Percentiles rank a stretch among this genome's conserved stretches.
These are phyloP conservation scores for Leccinellum luteum DNA, from an alignment of 768 basidiomycete genomes.

Conservation along the genomic window DNA sequence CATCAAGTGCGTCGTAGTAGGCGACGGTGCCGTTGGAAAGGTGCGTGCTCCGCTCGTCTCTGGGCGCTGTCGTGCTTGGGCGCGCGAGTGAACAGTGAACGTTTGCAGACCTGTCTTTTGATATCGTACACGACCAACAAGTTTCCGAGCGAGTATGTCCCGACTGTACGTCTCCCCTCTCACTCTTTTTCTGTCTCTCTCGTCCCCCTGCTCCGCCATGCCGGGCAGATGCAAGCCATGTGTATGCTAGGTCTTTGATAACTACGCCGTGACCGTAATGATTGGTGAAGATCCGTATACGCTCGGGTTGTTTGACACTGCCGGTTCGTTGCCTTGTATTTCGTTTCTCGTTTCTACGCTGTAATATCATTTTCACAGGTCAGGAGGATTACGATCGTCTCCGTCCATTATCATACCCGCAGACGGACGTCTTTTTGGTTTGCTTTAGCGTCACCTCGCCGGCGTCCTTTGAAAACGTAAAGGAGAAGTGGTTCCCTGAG, in stretches of 20 bases:
- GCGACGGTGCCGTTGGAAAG: conserved; percentile 98
- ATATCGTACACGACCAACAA: conserved; percentile 98
- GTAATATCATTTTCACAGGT: conserved; percentile 46
- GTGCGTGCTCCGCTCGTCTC: conserved; percentile 43
- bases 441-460: conserved; percentile 99
- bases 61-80: background rate
- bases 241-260: conserved; percentile 78
- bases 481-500: conserved; percentile 99
- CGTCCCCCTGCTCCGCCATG: background rate
- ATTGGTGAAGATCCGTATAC: conserved; percentile 99
- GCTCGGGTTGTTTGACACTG: conserved; percentile 96
- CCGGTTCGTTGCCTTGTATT: conserved; percentile 59
- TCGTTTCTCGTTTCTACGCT: conserved; percentile 10
- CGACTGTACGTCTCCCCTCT: conserved; percentile 68
- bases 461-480: conserved; percentile 99
- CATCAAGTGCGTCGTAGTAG: conserved; percentile 96
- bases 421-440: conserved; percentile 99
- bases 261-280: conserved; percentile 99
- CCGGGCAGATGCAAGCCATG: conserved; percentile 17
- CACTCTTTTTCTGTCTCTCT: background rate
- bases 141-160: conserved; percentile 98
- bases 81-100: conserved; percentile 4
- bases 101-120: conserved; percentile 81
- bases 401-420: conserved; percentile 97
- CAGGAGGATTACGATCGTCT: conserved; percentile 99